These are phyloP conservation scores for Rubroboletus pulcherrimus DNA, from an alignment of 768 basidiomycete species.

Conservation along the genomic window DNA sequence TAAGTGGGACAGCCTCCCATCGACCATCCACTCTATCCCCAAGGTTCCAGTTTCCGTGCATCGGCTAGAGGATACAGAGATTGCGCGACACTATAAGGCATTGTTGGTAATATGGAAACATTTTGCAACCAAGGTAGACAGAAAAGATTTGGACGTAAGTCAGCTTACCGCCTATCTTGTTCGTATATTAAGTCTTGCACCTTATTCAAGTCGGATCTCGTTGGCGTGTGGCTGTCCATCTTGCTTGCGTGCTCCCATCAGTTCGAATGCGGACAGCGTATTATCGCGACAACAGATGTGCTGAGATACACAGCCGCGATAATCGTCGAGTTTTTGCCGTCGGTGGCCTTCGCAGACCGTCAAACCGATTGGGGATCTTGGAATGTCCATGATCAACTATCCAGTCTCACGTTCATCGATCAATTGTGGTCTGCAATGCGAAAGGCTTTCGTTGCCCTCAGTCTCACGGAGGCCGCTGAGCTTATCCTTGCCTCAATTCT, in stretches of 20 bases:
- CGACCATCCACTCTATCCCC: conserved; percentile 26
- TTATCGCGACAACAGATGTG: conserved; percentile 34
- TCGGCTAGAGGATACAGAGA: conserved; percentile 37
- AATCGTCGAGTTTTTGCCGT: conserved; percentile 36
- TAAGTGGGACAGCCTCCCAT: conserved; percentile 24
- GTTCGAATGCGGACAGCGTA: conserved; percentile 36
- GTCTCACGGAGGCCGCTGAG: conserved; percentile 44
- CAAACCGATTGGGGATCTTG: conserved; percentile 22
- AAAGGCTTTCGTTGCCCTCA: conserved; percentile 41
- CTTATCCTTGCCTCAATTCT: conserved; percentile 44
- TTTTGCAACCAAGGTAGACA: conserved; percentile 20
- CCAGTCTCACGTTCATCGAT: conserved; percentile 37
- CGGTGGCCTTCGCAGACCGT: not conserved
- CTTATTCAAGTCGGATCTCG: conserved; percentile 34
- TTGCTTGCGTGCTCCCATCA: conserved; percentile 48
- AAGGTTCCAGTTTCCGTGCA: conserved; percentile 27
- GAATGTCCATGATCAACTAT: conserved; percentile 31
- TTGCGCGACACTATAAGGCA: conserved; percentile 36
- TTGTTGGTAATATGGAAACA: conserved; percentile 39
- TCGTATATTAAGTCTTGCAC: conserved; percentile 3
- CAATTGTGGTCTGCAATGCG: conserved; percentile 52
- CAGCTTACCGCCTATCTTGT: not conserved
- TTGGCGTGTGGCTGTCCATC: conserved; percentile 52
- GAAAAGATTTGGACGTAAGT: conserved; percentile 26
- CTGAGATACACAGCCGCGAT: conserved; percentile 34